phyloP scores from a whole-genome alignment of 768 basidiomycete genomes.

The Imleria badia region DNA sequence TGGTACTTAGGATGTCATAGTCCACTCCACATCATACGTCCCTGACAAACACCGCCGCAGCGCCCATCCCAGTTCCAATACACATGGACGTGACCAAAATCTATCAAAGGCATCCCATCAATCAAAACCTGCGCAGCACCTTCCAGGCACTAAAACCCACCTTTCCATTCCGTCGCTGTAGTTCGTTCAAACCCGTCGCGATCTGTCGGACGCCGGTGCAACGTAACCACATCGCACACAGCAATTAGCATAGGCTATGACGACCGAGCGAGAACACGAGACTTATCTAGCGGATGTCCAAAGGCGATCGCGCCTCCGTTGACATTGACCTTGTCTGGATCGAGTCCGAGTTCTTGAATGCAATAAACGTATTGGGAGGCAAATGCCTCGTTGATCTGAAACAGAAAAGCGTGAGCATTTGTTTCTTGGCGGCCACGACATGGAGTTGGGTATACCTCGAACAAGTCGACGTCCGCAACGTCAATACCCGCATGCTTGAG shows the following conservation, averaged over 20 bases:
- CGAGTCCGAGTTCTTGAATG: conserved; percentile 61
- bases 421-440: neutral
- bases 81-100: conserved; percentile 89
- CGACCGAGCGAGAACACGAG: neutral
- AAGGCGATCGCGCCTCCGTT: conserved; percentile 91
- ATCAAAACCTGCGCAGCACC: neutral
- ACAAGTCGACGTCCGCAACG: conserved; percentile 72
- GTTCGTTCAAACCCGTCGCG: conserved; percentile 77
- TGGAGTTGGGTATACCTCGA: conserved; percentile 50
- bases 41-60: conserved; percentile 69
- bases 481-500: conserved; percentile 66
- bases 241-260: conserved; percentile 7
- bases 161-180: conserved; percentile 68
- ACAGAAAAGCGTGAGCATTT: neutral
- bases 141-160: conserved; percentile 32
- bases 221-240: conserved; percentile 40
- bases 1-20: too few relatives aligned
- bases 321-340: conserved; percentile 73
- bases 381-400: conserved; percentile 88
- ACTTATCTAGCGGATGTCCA: conserved; percentile 81
- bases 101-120: conserved; percentile 34
- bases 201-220: conserved; percentile 85
- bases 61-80: conserved; percentile 91
- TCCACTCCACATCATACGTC: conserved; percentile 37
- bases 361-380: conserved; percentile 81